A percentile compares a stretch with the other conserved stretches of the same genome.
Conservation (phyloP, 1,284 basidiomycete species). For the Fomitopsis betulina region DNA sequence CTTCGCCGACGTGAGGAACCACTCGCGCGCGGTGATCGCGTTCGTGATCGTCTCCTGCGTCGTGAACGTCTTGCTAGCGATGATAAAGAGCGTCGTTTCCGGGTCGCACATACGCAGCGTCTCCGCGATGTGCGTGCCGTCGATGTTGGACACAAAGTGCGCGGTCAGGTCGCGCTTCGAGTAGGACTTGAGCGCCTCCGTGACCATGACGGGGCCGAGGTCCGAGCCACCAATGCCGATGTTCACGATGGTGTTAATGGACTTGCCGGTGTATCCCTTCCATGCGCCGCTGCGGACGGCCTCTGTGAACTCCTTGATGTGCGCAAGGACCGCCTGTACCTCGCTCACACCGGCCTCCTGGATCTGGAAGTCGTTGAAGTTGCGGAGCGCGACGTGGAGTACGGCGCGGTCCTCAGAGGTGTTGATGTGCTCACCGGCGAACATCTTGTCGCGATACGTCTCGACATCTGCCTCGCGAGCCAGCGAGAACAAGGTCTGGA, state of each 20-base stretch:
- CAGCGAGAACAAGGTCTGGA: slow-evolving; percentile 73
- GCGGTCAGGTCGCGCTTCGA: slow-evolving; percentile 84
- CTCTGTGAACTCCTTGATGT: slow-evolving; percentile 91
- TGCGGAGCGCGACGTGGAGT: slow-evolving; percentile 91
- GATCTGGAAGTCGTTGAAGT: slow-evolving; percentile 77
- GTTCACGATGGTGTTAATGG: slow-evolving; percentile 94
- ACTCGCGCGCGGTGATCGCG: slow-evolving; percentile 88
- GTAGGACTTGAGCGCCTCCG: slow-evolving; percentile 94
- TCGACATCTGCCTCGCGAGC: slow-evolving; percentile 87
- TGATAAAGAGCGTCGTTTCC: slow-evolving; percentile 95
- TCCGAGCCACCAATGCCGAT: slow-evolving; percentile 99
- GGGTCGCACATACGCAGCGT: slow-evolving; percentile 80
- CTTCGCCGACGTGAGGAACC: slow-evolving; percentile 87
- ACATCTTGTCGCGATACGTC: slow-evolving; percentile 89
- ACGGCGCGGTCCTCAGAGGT: slow-evolving; percentile 97
- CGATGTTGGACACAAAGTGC: slow-evolving; percentile 97
- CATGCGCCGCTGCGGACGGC: slow-evolving; percentile 82
- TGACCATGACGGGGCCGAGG: slow-evolving; percentile 98
- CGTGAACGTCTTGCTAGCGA: slow-evolving; percentile 98
- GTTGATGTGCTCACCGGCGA: slow-evolving; percentile 95
- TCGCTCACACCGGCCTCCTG: slow-evolving; percentile 80
- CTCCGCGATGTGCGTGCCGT: slow-evolving; percentile 96
- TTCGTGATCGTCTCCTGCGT: slow-evolving; percentile 99
- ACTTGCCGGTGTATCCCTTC: slow-evolving; percentile 97
- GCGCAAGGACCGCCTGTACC: slow-evolving; percentile 80